Base-by-base conservation (phyloP, 2,329 filamentous ascomycete genomes). In the Colletotrichum destructivum region DNA sequence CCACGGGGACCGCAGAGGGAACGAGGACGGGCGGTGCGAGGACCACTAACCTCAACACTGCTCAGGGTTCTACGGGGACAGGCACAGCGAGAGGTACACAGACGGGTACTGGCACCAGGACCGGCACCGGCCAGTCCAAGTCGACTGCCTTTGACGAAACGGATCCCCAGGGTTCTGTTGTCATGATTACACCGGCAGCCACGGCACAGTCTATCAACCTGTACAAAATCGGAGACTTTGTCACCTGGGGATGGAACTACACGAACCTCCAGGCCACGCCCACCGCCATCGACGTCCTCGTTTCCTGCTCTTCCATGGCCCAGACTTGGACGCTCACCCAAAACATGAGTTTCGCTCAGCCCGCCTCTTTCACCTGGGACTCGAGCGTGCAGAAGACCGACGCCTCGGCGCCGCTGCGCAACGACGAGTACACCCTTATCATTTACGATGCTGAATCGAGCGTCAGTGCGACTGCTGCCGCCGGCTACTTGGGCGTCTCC, bases 171-270 rank as follows among this genome's bases (percentile, higher is more conserved):
- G 90, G 88, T 61, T 82, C 84, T 63, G 83, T 91, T 47, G 81
- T 83, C 57, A 71, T 71, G 68, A 42, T 71, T 35, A 66, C 66
- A 15, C 90, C 90, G 1, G 81, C 84, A 49, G 79, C 83, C 8
- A 84, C 82, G 3, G 78, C 80, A 5, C 81, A 82, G 13, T 82
- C 83, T 35, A 83, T 84, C 12, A 83, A 86, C 70, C 84, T 90
- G 51, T 91, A 88, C 84, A 89, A 89, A 77, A 89, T 92, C 72
- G 87, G 88, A 72, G 86, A 91, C 76, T 83, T 83, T 55, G 82
- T 91, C 54, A 91, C 89, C 16, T 90, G 88, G 80, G 85, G 81
- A 57, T 92, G 90, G 89, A 92, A 92, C 81, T 92, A 91, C 82
- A 92, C 90, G 4, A 87, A 86, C 55, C 79, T 92, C 40, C 83